Conservation (phyloP, 495 filamentous ascomycete genomes). For the Penicillium odoratum region DNA sequence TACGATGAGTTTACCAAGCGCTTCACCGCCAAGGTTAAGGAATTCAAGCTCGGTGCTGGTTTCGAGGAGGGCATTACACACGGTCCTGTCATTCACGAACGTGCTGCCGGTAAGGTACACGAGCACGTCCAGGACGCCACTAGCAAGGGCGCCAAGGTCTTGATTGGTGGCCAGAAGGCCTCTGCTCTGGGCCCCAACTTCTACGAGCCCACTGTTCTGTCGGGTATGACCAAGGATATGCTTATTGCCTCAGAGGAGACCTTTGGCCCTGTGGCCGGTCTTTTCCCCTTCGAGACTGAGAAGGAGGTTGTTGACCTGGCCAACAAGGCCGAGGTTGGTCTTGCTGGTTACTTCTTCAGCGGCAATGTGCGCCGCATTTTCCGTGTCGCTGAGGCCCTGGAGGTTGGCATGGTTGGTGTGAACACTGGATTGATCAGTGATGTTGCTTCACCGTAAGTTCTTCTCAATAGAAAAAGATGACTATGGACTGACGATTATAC, state of each 20-base stretch:
- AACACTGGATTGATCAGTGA: conserved; percentile 10
- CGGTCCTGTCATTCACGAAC: conserved; percentile 72
- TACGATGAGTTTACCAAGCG: conserved; percentile 32
- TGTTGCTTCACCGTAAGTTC: conserved; percentile 4
- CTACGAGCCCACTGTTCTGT: conserved; percentile 68
- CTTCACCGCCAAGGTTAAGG: conserved; percentile 63
- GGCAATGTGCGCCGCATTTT: conserved; percentile 22
- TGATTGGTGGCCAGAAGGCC: conserved; percentile 17
- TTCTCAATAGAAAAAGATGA: background rate
- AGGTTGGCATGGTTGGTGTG: conserved; percentile 16
- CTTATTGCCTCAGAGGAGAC: conserved; percentile 25
- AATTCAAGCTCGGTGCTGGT: conserved; percentile 68
- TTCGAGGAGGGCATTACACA: conserved; percentile 64
- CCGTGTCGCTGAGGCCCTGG: conserved; percentile 22
- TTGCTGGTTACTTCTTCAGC: conserved; percentile 34
- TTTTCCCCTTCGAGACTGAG: conserved; percentile 30
- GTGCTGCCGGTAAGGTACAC: conserved; percentile 68
- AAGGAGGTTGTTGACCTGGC: conserved; percentile 27
- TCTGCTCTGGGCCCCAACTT: conserved; percentile 51
- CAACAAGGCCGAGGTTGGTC: conserved; percentile 31
- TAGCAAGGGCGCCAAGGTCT: conserved; percentile 36
- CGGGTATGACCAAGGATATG: conserved; percentile 57
- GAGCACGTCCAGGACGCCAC: conserved; percentile 70
- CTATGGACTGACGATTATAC: background rate
- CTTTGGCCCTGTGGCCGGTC: conserved; percentile 31